Percentiles rank a stretch among this genome's conserved stretches.
phyloP scores from a whole-genome alignment of 352 stramenopile species.

The Phytopythium aichiense region DNA sequence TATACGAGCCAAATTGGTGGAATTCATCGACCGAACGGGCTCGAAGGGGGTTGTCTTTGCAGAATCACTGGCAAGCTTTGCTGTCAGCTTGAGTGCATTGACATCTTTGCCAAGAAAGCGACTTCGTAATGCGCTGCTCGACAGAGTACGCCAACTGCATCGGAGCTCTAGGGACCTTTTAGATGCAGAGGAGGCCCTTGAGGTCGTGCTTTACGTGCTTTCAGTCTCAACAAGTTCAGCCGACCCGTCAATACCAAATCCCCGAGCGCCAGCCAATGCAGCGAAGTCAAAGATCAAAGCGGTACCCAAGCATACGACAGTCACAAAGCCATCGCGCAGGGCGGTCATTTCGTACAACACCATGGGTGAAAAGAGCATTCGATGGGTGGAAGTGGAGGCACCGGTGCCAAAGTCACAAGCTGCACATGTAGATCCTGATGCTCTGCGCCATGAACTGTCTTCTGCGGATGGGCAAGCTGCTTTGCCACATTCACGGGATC shows the following conservation, averaged over 20 bases:
- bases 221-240: neutral
- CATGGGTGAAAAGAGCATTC: slow-evolving; percentile 60
- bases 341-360: slow-evolving; percentile 61
- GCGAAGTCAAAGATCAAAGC: neutral
- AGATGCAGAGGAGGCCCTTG: neutral
- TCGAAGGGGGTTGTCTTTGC: neutral
- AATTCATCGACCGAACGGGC: neutral
- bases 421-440: neutral
- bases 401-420: neutral
- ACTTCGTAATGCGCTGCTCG: neutral
- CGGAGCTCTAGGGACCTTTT: neutral
- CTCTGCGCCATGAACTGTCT: neutral
- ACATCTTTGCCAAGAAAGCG: neutral
- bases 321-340: slow-evolving; percentile 17
- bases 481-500: neutral
- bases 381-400: slow-evolving; percentile 26
- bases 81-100: no score
- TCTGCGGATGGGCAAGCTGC: no score
- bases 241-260: neutral
- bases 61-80: neutral
- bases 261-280: neutral
- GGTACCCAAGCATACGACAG: neutral
- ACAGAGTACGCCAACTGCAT: neutral
- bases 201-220: neutral
- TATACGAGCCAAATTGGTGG: neutral